Evolutionary conservation across 257 asterid species (phyloP).

Genomic region (Solanum boliviense): DNA sequence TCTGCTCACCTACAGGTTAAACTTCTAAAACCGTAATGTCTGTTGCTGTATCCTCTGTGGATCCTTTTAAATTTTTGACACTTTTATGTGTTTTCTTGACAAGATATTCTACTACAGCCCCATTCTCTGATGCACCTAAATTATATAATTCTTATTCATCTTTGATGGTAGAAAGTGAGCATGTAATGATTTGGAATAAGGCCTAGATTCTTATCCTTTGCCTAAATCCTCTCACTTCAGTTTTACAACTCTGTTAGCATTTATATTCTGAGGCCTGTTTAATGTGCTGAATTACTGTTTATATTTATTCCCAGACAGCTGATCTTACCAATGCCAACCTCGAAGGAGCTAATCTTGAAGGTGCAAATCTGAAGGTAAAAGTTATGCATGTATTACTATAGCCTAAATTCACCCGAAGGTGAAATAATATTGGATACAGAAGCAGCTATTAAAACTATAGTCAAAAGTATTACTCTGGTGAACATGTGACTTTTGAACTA

Average conservation of each 20-base stretch:
- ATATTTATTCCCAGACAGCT: conserved; percentile 49
- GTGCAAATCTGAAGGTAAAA: conserved; percentile 88
- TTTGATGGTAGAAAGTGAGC: neutral
- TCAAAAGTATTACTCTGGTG: neutral
- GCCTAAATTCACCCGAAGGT: neutral
- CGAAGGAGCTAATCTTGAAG: conserved; percentile 96
- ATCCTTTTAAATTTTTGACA: neutral
- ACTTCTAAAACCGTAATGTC: neutral
- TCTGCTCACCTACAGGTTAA: conserved; percentile 87
- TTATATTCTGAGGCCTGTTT: neutral
- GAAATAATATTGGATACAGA: neutral
- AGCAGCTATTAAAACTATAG: neutral
- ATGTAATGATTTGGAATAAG: neutral
- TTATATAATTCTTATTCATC: neutral
- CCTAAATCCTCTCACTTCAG: neutral
- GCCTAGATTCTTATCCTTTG: neutral
- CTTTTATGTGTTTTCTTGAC: neutral
- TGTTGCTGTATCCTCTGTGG: neutral
- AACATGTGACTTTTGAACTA: neutral
- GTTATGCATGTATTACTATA: neutral
- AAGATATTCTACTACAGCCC: neutral
- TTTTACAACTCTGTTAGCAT: neutral
- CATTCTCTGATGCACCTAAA: neutral
- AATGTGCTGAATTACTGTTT: neutral
- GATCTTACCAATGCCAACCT: conserved; percentile 98